Evolutionary conservation across 2,329 filamentous ascomycete species (phyloP), one percentile per base, ranked within the genome.

Genomic region (Xylaria arbuscula): DNA sequence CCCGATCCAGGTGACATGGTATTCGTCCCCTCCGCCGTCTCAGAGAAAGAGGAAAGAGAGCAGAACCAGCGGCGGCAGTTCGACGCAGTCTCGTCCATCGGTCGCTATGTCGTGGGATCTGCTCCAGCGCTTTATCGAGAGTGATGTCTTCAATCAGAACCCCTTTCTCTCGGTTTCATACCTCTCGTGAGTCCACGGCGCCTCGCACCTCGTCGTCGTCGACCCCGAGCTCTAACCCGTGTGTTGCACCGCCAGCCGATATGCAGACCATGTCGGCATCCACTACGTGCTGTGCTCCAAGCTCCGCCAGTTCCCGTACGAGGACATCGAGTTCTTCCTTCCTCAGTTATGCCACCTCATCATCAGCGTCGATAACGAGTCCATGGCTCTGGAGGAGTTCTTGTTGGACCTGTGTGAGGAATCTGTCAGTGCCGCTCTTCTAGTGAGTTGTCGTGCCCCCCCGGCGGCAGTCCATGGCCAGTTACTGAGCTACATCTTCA

Each of bases 271-370:
- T 85, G 91, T 96, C 80, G 93, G 93, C 76, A 95, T 96, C 78
- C 92, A 95, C 82, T 93, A 95, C 85, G 92, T 94, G 70, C 88
- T 96, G 71, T 95, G 93, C 85, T 92, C 91, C 76, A 96, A 96
- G 87, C 86, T 96, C 78, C 92, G 93, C 78, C 92, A 93, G 81
- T 96, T 96, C 79, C 92, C 91, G 72, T 96, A 95, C 83, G 92
- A 94, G 84, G 92, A 96, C 82, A 94, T 96, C 79, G 93, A 96
- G 82, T 96, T 96, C 89, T 96, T 95, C 85, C 87, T 96, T 58
- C 93, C 93, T 70, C 92, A 93, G 84, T 84, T 96, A 84, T 96
- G 93, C 80, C 93, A 96, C 83, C 89, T 96, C 72, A 90, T 94
- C 82, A 92, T 96, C 77, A 94, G 92, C 81, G 88, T 95, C 80